Conservation (phyloP, 352 stramenopile species). For the Globisporangium alternatum region DNA sequence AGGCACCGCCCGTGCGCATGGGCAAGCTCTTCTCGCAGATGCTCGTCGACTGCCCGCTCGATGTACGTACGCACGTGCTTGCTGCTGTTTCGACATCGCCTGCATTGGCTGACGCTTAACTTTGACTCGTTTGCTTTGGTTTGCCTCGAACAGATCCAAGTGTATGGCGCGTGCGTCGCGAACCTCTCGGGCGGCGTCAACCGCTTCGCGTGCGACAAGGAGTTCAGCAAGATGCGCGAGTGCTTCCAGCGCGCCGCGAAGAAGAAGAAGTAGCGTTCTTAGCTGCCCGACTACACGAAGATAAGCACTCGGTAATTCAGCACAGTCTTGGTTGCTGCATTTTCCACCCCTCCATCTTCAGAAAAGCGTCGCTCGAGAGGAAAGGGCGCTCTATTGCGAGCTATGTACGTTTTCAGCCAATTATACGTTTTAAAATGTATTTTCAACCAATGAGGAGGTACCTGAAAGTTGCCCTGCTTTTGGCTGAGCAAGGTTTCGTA, state of each 20-base stretch:
- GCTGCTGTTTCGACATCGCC: neutral
- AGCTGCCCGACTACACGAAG: neutral
- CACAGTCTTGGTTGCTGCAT: neutral
- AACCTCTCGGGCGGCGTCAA: slow-evolving; percentile 51
- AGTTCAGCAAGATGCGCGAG: slow-evolving; percentile 69
- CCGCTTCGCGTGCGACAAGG: slow-evolving; percentile 52
- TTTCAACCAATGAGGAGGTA: slow-evolving; percentile 16
- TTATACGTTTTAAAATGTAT: neutral
- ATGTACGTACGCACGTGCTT: slow-evolving; percentile 32
- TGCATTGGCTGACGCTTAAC: neutral
- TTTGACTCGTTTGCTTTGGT: neutral
- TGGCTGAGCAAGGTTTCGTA: slow-evolving; percentile 1
- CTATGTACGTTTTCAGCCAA: slow-evolving; percentile 9
- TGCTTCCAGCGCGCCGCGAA: slow-evolving; percentile 62
- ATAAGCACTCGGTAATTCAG: neutral
- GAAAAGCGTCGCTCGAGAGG: neutral
- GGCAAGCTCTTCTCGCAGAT: slow-evolving; percentile 69
- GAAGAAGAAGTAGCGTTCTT: slow-evolving; percentile 14
- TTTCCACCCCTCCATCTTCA: slow-evolving; percentile 4
- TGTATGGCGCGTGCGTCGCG: slow-evolving; percentile 78
- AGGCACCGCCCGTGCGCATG: slow-evolving; percentile 52
- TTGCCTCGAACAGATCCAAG: slow-evolving; percentile 47
- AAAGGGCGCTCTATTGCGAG: slow-evolving; percentile 5
- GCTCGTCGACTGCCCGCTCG: slow-evolving; percentile 55
- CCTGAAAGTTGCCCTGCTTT: neutral